Evolutionary conservation across 768 basidiomycete species (phyloP), one percentile per base, ranked within the genome.

Genomic region (Chalciporus sphaerocephalus): DNA sequence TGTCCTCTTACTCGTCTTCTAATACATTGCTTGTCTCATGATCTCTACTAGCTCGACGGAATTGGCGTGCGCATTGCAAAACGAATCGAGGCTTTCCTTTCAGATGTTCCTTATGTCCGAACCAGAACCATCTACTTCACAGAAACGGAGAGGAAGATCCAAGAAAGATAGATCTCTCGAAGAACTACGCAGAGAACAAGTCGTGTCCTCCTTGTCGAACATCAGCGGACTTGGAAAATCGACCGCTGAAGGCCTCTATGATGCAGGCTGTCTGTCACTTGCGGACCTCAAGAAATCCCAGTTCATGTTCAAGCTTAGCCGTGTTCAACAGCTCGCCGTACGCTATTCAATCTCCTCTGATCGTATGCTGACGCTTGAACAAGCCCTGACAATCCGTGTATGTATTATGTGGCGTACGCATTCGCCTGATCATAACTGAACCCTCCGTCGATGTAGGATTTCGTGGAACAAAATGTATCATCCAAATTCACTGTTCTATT

Each of bases 321-420:
- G 56, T 16, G 41, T 59, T 8, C 73, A 76, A 53, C 64, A 64
- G 52, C 50, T 70, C 6, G 68, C 66, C 23, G 56, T 69, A 11
- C 68, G 60, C 36, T 83, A 76, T 51, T 53, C 65, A 27, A 59
- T 68, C 8, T 68, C 76, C 47, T 46, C 75, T 11, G 55, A 66
- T 28, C 55, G 62, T 17, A 62, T 55, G 1, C 61, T 75, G 11
- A 57, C 67, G 16, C 66, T 66, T 11, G 57, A 67, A 37, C 68
- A 80, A 42, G 75, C 74, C 0, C 74, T 74, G 38, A 51, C 59
- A 4, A 60, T 79, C n/a, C 50, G 61, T n/a, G 83, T 80, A 54
- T 22, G 71, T 61, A n/a, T 46, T n/a, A 10, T 32, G 22, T 43
- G 16, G 32, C 24, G 15, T 9, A 23, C 11, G 12, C 17, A 8